These are phyloP conservation scores for Hyaloperonospora arabidopsidis DNA, from an alignment of 352 stramenopile genomes.

Conservation along the genomic window DNA sequence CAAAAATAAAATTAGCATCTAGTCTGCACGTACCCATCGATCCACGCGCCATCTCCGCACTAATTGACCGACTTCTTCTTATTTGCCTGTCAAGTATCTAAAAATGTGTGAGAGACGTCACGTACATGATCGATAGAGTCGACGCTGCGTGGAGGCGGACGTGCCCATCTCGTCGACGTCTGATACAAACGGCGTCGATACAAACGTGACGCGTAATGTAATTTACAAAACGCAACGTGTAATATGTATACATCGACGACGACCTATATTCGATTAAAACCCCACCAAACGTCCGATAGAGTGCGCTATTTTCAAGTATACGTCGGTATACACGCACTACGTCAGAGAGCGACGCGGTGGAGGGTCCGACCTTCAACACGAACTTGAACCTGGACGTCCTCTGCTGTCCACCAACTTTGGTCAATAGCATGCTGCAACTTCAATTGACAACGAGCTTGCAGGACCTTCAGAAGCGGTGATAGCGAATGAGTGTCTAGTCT, in stretches of 20 bases:
- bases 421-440: conserved; percentile 14
- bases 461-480: conserved; percentile 5
- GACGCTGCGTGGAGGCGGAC: conserved; percentile 39
- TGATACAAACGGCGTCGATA: conserved; percentile 20
- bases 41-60: neutral
- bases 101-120: conserved; percentile 3
- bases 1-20: conserved; percentile 6
- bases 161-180: conserved; percentile 29
- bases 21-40: neutral
- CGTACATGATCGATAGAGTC: conserved; percentile 48
- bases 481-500: neutral
- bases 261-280: neutral
- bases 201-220: neutral
- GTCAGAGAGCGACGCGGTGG: conserved; percentile 24
- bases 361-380: conserved; percentile 19
- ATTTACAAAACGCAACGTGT: neutral
- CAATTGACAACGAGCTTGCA: conserved; percentile 11
- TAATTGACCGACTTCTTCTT: conserved; percentile 1
- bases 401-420: conserved; percentile 2
- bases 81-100: neutral
- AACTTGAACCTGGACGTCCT: conserved; percentile 9
- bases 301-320: neutral
- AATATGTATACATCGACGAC: neutral
- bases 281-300: neutral
- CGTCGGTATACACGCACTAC: neutral